Base-by-base conservation (phyloP, 805 yeast species). In the Yamadazyma sp. region DNA sequence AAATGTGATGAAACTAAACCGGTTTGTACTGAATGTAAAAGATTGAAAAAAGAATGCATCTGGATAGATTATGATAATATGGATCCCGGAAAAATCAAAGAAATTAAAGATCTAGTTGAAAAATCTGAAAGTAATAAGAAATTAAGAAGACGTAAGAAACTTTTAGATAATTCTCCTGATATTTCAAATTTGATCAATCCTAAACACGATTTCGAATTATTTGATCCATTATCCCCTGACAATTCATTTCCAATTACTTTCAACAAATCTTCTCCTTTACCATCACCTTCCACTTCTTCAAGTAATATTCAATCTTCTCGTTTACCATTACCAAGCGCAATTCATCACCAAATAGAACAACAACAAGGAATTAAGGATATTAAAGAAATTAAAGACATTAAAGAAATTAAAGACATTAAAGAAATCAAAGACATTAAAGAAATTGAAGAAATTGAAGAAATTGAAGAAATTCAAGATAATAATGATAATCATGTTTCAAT, bases 1-100 rank as follows among this genome's bases (percentile, higher is more conserved):
- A 64, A 76, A 44, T 76, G 82, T 49, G 70, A 74, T 43, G 79
- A 75, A 45, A 42, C 39, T 6, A 61, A 59, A 37, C 82, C 82
- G 1, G 47, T 57, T 1, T 76, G 82, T 48, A 62, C 71, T 1
- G 79, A 70, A 45, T 76, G 82, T 42, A 12, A 19, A 8, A 50
- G 80, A 25, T 54, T 76, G 27, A 49, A 57, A 7, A 67, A 75
- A 43, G 57, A 64, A 30, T 76, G 82, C 48, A 61, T 62, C 13
- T 76, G 76, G 68, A 53, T 66, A 2, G 73, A 73, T 19, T 53
- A 56, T 12, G 55, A 56, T 23, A 31, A 22, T 1, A 75, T 76
- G 80, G 43, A 65, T 3, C 50, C 53, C 7, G 65, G 57, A 6
- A 67, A 69, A 31, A 55, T 69, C 2, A 53, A 48, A 27, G 30